Base-by-base conservation (phyloP, 1,139 yeast species). In the Suhomyces yuchorum region DNA sequence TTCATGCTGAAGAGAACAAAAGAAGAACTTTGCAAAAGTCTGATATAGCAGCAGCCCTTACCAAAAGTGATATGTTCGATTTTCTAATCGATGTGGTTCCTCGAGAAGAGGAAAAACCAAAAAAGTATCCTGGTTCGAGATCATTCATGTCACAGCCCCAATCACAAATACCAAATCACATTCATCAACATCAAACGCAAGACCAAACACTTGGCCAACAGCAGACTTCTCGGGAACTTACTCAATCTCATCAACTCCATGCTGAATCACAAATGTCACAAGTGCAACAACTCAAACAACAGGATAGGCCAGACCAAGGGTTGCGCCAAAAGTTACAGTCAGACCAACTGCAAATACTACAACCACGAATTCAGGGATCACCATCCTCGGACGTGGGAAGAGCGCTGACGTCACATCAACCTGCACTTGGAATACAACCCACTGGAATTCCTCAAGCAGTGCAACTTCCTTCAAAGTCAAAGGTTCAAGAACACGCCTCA, bases 41-140 rank as follows among this genome's bases (percentile, higher is more conserved):
- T 2, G 99, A 93, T 63, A 91, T 93, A 54, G 96, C 97, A 2
- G 95, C 96, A 33, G 99, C 99, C 1, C 75, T 93, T 52, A 95
- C 93, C 53, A 90, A 89, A 63, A 84, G 93, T 46, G 99, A 93
- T 66, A 92, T 93, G 97, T 93, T 92, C 75, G 99, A 93, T 63
- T 93, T 93, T 63, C 71, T 93, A 50, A 93, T 93, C 57, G 99
- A 93, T 64, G 91, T 93, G 37, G 98, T 93, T 7, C 98, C 99
- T 8, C 75, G 98, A 50, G 88, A 83, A 56, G 87, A 82, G 59
- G 86, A 83, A 50, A 79, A 78, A 58, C 80, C 82, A 4, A 80
- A 79, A 56, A 77, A 72, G 51, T 41, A 44, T 17, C 17, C 51
- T 14, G 46, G 43, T 22, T 28, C 47, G 1, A 47, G 50, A 32